Conservation (phyloP, 768 basidiomycete genomes). For the Rhizopogon vulgaris region DNA sequence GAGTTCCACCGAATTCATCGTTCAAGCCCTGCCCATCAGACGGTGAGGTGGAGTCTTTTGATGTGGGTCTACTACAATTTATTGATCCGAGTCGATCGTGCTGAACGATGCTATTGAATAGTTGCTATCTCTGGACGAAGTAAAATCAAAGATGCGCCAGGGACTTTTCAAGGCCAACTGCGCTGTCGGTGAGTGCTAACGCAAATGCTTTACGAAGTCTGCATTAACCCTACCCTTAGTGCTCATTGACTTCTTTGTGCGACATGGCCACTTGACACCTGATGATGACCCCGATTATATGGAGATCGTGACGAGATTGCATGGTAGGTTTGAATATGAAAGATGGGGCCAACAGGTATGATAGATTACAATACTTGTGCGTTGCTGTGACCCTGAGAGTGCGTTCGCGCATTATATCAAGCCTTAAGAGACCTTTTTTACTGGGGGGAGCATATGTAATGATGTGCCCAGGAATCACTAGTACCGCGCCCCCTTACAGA, state of each 20-base stretch:
- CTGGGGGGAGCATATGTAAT: background rate
- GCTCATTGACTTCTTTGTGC: conserved; percentile 83
- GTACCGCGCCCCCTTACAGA: too few relatives aligned
- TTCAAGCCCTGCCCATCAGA: conserved; percentile 74
- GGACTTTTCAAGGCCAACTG: conserved; percentile 93
- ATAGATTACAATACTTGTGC: background rate
- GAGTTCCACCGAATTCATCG: conserved; percentile 48
- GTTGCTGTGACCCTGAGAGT: background rate
- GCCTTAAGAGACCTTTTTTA: background rate
- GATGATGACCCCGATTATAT: conserved; percentile 83
- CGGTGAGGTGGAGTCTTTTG: conserved; percentile 92
- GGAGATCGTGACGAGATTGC: conserved; percentile 71
- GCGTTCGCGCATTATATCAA: background rate
- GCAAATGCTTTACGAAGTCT: background rate
- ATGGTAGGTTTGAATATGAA: conserved; percentile 62
- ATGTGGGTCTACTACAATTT: conserved; percentile 41
- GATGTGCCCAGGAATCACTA: background rate
- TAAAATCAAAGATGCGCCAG: conserved; percentile 56
- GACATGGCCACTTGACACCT: conserved; percentile 79
- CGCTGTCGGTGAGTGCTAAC: conserved; percentile 54
- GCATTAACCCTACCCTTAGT: conserved; percentile 37
- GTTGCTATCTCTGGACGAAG: conserved; percentile 60
- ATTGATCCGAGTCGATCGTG: background rate
- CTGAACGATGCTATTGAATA: conserved; percentile 21
- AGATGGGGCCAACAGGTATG: conserved; percentile 30